Percentiles rank a stretch among this genome's conserved stretches.
phyloP scores from a whole-genome alignment of 1,284 basidiomycete genomes.

The Fistulinella staudtii region DNA sequence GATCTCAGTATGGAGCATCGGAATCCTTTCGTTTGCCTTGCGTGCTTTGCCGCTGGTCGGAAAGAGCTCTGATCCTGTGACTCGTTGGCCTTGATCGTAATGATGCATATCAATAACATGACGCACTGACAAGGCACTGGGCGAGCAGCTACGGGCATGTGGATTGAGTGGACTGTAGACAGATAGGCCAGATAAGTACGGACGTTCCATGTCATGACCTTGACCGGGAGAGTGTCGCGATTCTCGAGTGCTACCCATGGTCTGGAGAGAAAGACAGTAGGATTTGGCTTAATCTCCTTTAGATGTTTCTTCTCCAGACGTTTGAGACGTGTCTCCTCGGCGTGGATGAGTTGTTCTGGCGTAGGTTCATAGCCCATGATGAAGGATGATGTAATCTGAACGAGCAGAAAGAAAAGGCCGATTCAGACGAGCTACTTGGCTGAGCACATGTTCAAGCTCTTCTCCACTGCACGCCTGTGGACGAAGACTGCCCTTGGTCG shows the following conservation, averaged over 20 bases:
- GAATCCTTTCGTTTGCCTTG: slow-evolving; percentile 65
- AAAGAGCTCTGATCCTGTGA: slow-evolving; percentile 76
- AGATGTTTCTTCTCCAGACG: slow-evolving; percentile 47
- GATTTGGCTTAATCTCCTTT: background rate
- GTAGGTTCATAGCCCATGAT: slow-evolving; percentile 35
- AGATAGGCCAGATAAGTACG: slow-evolving; percentile 29
- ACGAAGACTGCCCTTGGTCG: slow-evolving; percentile 26
- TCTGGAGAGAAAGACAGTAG: slow-evolving; percentile 39
- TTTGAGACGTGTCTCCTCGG: slow-evolving; percentile 38
- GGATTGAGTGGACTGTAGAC: slow-evolving; percentile 10
- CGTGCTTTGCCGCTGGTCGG: slow-evolving; percentile 76
- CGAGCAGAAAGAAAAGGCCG: too few species aligned
- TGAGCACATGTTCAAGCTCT: slow-evolving; percentile 19
- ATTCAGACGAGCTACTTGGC: background rate
- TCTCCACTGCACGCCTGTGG: slow-evolving; percentile 36
- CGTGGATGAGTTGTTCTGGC: slow-evolving; percentile 52
- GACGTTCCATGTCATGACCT: slow-evolving; percentile 78
- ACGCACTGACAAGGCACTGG: slow-evolving; percentile 73
- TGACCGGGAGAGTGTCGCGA: slow-evolving; percentile 32
- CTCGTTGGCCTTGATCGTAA: background rate
- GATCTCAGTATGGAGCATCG: slow-evolving; percentile 75
- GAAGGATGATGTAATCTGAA: slow-evolving; percentile 29
- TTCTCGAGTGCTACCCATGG: slow-evolving; percentile 46
- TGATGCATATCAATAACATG: slow-evolving; percentile 1
- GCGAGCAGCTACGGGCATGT: slow-evolving; percentile 57